Base-by-base conservation (phyloP, 1,284 basidiomycete genomes). In the Cronartium ribicola region DNA sequence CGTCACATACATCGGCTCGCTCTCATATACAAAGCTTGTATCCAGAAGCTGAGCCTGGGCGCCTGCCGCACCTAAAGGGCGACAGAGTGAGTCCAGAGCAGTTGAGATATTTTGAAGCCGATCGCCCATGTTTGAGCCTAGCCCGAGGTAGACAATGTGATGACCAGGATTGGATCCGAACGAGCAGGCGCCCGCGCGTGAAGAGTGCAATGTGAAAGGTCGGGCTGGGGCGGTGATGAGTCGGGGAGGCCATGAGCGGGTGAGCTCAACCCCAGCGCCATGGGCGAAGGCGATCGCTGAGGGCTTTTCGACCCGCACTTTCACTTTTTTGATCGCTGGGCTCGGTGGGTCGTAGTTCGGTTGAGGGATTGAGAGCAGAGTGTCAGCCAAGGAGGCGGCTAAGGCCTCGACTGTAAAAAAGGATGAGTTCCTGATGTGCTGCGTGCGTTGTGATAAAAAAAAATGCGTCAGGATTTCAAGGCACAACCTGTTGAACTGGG, bases 11-110 rank as follows among this genome's bases (percentile, higher is more conserved):
- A 98, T 98, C 0, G 96, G 93, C 22, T 88, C 85, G 20, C 90
- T 94, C 82, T 97, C 90, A 81, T 98, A 98, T 83, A 98, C 82
- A 82, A 94, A 92, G 79, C 92, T 94, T 0, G 92, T 94, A 77
- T 91, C 85, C 37, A 90, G 82, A 14, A 94, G 83, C 79, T 79
- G 80, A 4, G 88, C 82, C 20, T 78, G 75, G 0, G 76, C 75
- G 11, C 79, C 78, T 1, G 5, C 37, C 22, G 4, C 7, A 7
- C 17, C n/a, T n/a, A 43, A 13, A 13, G 62, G 62, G 13, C 11
- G 40, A 39, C 36, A 59, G 10, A 72, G 51, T 4, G 13, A 3
- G 5, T 65, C 20, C 48, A 72, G 1, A 41, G 70, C 70, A 51
- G 46, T 5, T 22, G 36, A 29, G 8, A 72, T 39, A 39, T 72